Conservation (phyloP, 2,329 filamentous ascomycete species). For the Aspergillus sp. region DNA sequence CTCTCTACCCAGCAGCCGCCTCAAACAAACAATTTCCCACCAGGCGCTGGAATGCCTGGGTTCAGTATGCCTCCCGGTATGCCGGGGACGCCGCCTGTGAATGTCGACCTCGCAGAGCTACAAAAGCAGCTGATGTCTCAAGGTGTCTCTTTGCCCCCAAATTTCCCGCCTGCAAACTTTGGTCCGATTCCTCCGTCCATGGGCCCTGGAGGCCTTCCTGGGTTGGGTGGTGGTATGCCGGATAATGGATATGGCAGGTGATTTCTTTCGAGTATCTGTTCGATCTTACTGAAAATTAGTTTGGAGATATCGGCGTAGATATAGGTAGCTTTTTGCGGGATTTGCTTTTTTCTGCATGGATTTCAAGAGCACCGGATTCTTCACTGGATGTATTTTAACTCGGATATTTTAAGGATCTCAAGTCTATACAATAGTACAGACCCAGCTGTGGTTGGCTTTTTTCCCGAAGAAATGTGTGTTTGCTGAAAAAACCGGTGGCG, state of each 20-base stretch:
- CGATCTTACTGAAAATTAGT: not conserved
- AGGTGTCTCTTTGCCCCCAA: conserved; percentile 36
- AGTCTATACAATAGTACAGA: not conserved
- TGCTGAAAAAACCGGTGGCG: not conserved
- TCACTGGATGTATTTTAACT: conserved; percentile 13
- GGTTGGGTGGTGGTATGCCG: conserved; percentile 35
- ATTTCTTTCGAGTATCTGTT: conserved; percentile 50
- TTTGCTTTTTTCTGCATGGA: not conserved
- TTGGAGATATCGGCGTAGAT: conserved; percentile 20
- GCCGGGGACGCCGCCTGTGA: conserved; percentile 49
- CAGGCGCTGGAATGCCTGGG: conserved; percentile 36
- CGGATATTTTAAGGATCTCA: not conserved
- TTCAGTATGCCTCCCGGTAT: conserved; percentile 45
- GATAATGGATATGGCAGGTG: conserved; percentile 33
- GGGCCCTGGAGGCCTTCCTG: conserved; percentile 31
- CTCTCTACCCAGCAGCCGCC: conserved; percentile 47
- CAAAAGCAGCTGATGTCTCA: conserved; percentile 39
- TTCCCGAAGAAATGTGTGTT: not conserved
- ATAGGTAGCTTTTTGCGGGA: conserved; percentile 18
- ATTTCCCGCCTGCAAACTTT: conserved; percentile 39
- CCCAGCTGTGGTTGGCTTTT: not conserved
- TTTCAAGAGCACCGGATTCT: not conserved
- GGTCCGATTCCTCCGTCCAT: conserved; percentile 33
- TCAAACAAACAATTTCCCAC: conserved; percentile 24
- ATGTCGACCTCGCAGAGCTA: conserved; percentile 37